Percentiles rank a stretch among this genome's conserved stretches.
phyloP scores from a whole-genome alignment of 1,284 basidiomycete species.

The Thecaphora thlaspeos region DNA sequence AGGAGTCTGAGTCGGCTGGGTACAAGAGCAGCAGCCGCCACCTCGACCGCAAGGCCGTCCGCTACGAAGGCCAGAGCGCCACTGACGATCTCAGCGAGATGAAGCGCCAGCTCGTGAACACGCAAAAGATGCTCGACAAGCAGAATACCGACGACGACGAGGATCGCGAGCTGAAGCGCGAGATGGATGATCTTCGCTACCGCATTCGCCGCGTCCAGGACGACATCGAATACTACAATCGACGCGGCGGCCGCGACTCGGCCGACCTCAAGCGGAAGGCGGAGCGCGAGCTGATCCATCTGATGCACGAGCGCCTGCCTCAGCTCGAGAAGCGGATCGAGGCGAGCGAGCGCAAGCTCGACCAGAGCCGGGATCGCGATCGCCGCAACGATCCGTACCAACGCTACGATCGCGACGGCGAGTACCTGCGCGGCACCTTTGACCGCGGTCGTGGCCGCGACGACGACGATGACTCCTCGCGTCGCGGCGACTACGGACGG shows the following conservation, averaged over 20 bases:
- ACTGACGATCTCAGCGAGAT: conserved; percentile 75
- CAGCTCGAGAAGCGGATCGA: conserved; percentile 84
- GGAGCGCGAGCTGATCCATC: conserved; percentile 80
- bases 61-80: conserved; percentile 70
- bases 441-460: conserved; percentile 32
- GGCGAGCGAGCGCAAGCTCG: conserved; percentile 66
- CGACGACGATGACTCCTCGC: conserved; percentile 51
- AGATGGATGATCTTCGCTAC: conserved; percentile 83
- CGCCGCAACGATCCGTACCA: conserved; percentile 70
- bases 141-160: conserved; percentile 78
- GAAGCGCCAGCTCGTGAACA: conserved; percentile 79
- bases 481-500: conserved; percentile 27
- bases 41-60: conserved; percentile 79
- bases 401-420: conserved; percentile 33
- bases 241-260: conserved; percentile 71
- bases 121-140: conserved; percentile 78
- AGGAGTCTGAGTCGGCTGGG: conserved; percentile 63
- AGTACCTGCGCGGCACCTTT: conserved; percentile 44
- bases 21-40: conserved; percentile 87
- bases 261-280: conserved; percentile 79
- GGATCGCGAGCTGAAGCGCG: conserved; percentile 68
- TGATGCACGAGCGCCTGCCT: conserved; percentile 89
- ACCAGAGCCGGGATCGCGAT: conserved; percentile 71
- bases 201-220: conserved; percentile 85
- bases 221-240: conserved; percentile 83